These are phyloP conservation scores for Fonsecaea pugnacius DNA, from an alignment of 2,329 filamentous ascomycete species.

Conservation along the genomic window DNA sequence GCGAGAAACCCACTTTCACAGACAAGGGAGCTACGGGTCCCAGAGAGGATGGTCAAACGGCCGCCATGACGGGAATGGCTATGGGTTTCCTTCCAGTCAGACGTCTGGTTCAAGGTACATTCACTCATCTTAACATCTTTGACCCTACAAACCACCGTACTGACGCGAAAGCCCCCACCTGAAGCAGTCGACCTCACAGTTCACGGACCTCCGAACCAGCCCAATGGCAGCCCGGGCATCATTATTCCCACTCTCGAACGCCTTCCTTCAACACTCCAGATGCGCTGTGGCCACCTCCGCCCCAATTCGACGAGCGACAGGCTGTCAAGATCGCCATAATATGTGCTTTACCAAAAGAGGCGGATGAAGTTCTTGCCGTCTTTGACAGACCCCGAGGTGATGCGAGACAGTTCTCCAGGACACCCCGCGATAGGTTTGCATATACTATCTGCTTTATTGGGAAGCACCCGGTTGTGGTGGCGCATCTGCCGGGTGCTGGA, in stretches of 20 bases:
- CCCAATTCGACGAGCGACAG: neutral
- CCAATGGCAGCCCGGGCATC: neutral
- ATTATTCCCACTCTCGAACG: neutral
- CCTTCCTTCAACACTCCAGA: neutral
- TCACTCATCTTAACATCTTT: neutral
- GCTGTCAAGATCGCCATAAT: slow-evolving; percentile 1
- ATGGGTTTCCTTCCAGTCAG: neutral
- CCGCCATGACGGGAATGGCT: neutral
- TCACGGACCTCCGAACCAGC: slow-evolving; percentile 2
- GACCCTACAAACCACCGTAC: neutral
- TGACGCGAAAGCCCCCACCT: neutral
- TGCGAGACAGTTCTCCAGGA: slow-evolving; percentile 26
- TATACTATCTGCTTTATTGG: slow-evolving; percentile 41
- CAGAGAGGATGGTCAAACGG: neutral
- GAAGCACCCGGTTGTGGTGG: slow-evolving; percentile 41
- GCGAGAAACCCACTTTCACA: neutral
- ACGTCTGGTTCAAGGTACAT: neutral
- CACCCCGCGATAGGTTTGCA: slow-evolving; percentile 39
- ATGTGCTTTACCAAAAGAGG: neutral
- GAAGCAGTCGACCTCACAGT: neutral
- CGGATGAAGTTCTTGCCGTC: neutral
- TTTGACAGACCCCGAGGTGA: neutral
- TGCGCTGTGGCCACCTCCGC: neutral
- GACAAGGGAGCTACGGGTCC: neutral
- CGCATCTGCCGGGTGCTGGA: slow-evolving; percentile 40